Evolutionary conservation across 768 basidiomycete species (phyloP), one percentile per base, ranked within the genome.

Genomic region (Russula emetica): DNA sequence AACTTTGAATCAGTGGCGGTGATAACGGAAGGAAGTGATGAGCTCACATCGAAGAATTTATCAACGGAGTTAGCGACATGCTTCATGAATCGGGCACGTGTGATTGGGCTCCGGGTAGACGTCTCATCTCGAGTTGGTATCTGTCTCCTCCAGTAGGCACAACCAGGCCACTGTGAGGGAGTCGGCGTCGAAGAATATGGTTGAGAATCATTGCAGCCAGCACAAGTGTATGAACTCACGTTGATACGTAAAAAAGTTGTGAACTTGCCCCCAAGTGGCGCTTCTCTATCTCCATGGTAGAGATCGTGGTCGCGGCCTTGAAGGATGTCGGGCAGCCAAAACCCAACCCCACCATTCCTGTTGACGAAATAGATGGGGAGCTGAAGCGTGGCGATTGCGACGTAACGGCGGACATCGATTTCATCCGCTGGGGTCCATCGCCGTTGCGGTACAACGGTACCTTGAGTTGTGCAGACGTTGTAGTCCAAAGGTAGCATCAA

Each of bases 351-450:
- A 13, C 55, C 53, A 1, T 34, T 42, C 6, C 16, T 32, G 3
- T 55, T 61, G 6, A 64, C 24, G 10, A 65, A 65, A 50, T 52
- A 65, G 0, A 61, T 11, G 1, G 64, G 64, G 7, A 61, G 54
- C 16, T 52, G 55, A 28, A 65, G 60, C 9, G 3, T 3, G 40
- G 64, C 55, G 9, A 5, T 13, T 38, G 18, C 7, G 11, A 65
- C 59, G n/a, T 55, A 24, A 18, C 63, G 63, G 14, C 47, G 63
- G 14, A 55, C 8, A 40, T 64, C 63, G 20, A 55, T 60, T 7
- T 56, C 55, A 16, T 65, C 49, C 3, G 32, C 24, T 6, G 64
- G 64, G 2, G n/a, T 9, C 64, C 64, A 65, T 57, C 64, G 64
- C 6, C 9, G 9, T 11, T 65, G 64, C 10, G 54, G 64, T 11